Evolutionary conservation across 2,329 filamentous ascomycete genomes (phyloP), one percentile per base, ranked within the genome.

Genomic region (Exophiala spinifera): DNA sequence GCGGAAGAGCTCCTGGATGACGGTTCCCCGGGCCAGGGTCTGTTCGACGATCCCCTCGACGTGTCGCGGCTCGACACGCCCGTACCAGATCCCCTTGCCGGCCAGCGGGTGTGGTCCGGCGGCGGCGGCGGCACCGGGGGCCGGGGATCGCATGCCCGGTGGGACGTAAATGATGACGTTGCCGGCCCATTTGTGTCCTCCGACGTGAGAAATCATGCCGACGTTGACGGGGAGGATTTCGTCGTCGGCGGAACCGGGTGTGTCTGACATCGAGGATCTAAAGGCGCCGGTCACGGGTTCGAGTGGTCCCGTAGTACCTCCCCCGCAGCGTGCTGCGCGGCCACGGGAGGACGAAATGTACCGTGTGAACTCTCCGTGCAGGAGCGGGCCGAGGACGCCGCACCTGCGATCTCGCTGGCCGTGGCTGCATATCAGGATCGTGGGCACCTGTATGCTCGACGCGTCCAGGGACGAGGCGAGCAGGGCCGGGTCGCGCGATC

Each of bases 141-240:
- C n/a, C n/a, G n/a, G n/a, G n/a, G n/a, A n/a, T n/a, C 13, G 15
- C 7, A 23, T 4, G 11, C 44, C 4, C 10, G 57, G 59, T 4
- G 63, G 63, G 10, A 64, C 81, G 70, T 96, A 96, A 1, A 96
- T 76, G 74, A 96, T 85, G 61, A 96, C 83, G 67, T 96, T 96
- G 23, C 91, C 91, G 45, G 86, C 86, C 74, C 92, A 96, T 76
- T 95, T 95, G 76, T 96, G 91, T 0, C 91, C 92, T 31, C 92
- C 91, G 3, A 96, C 89, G 67, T 96, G 91, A 56, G 85, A 91
- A 62, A 96, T 74, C 45, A 69, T 62, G 4, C 70, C 74, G 50
- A 76, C 62, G 56, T 75, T 72, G 10, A 70, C 48, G 57, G 61
- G 46, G 46, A 40, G 5, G 4, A 5, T 25, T 25, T 25, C 5